Evolutionary conservation across 768 basidiomycete genomes (phyloP), one percentile per base, ranked within the genome.

Genomic region (Exsudoporus frostii): DNA sequence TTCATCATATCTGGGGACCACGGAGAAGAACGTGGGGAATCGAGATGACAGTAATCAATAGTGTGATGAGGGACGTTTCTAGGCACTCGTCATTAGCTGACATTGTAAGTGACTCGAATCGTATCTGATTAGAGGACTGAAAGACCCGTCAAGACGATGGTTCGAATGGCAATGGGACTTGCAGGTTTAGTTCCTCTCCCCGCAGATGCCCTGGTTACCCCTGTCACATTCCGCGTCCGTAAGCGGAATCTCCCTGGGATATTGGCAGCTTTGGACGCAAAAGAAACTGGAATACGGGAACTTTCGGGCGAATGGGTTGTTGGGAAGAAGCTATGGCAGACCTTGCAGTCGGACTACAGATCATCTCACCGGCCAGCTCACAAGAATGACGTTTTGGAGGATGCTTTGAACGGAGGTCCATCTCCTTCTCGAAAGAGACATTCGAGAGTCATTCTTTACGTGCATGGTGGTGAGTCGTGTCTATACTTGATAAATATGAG

Each of bases 231-330:
- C 67, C 78, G 75, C 36, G 94, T 98, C 39, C 82, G 79, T 47
- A 79, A 73, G 56, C 84, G 89, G 7, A 72, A 78, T 8, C 76
- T 97, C 27, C 81, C 84, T 30, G 96, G 96, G 14, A 85, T 98
- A 48, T 80, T 99, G 15, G 75, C 80, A 6, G 76, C 84, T 7
- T 81, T 81, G 50, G 96, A 98, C 65, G 79, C 76, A 5, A 65
- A 76, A 17, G 96, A 99, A 70, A 78, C 78, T 10, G 95, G 93
- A 32, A 68, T 63, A 9, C 81, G 96, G 5, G 90, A 95, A 63
- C 77, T 99, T 29, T 84, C 84, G 1, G 96, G 93, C 1, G 96
- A 99, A 75, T 99, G 96, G 96, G 86, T 98, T 22, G 88, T 98
- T n/a, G 92, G 92, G 33, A 89, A 88, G 68, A 83, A 83, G 57